Evolutionary conservation across 1,284 basidiomycete genomes (phyloP).

Genomic region (Abortiporus biennis): DNA sequence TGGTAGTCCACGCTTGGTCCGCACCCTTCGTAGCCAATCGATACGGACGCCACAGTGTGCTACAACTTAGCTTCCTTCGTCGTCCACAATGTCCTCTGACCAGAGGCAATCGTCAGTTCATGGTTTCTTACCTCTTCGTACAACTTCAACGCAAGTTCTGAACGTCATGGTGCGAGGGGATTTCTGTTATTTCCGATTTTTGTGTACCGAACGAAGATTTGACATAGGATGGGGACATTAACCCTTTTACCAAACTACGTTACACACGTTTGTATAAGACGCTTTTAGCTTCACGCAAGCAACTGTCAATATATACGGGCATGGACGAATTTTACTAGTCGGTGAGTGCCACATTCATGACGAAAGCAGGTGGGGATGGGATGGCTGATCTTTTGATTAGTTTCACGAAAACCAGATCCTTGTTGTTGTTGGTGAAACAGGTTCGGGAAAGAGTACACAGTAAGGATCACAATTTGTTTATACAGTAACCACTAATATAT

Average conservation of each 20-base stretch:
- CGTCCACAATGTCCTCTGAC: too few species aligned
- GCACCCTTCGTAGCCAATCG: too few species aligned
- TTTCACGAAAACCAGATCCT: constrained; percentile 87
- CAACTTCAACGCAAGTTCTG: too few species aligned
- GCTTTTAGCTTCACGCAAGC: constrained; percentile 81
- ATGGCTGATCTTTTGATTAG: constrained; percentile 30
- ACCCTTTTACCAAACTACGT: constrained; percentile 83
- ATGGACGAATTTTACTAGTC: constrained; percentile 90
- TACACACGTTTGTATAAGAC: constrained; percentile 81
- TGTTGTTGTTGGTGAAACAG: constrained; percentile 97
- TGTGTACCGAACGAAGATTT: too few species aligned
- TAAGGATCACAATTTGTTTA: constrained; percentile 32
- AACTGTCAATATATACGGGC: constrained; percentile 88
- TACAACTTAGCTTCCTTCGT: too few species aligned
- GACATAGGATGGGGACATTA: constrained; percentile 81
- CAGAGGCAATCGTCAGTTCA: too few species aligned
- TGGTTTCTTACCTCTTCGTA: too few species aligned
- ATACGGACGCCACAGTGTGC: too few species aligned
- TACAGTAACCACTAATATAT: neutral
- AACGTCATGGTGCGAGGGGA: too few species aligned
- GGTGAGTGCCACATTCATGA: constrained; percentile 39
- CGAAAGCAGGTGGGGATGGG: constrained; percentile 5
- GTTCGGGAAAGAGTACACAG: constrained; percentile 98
- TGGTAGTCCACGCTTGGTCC: too few species aligned
- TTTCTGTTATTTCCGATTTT: too few species aligned